These are phyloP conservation scores for Taphrina populina DNA, from an alignment of 1,139 yeast genomes.

Conservation along the genomic window DNA sequence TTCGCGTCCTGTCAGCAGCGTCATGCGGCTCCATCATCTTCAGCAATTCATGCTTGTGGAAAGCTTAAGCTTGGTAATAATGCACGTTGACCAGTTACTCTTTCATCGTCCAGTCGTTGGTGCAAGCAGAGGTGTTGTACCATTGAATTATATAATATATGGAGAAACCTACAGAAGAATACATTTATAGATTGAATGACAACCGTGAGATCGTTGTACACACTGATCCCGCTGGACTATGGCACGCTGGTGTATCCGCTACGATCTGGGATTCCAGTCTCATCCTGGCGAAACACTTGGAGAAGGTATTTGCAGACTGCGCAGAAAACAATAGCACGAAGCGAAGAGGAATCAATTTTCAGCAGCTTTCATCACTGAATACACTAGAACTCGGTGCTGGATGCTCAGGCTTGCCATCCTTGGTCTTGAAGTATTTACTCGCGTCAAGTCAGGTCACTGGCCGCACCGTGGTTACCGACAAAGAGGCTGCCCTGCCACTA, in stretches of 20 bases:
- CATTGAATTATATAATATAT: too few species aligned
- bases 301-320: background rate
- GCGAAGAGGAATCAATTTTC: background rate
- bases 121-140: too few species aligned
- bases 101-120: too few species aligned
- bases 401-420: conserved; percentile 7
- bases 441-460: background rate
- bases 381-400: conserved; percentile 15
- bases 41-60: too few species aligned
- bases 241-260: conserved; percentile 22
- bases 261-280: conserved; percentile 16
- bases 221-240: conserved; percentile 10
- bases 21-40: too few species aligned
- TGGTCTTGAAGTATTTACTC: background rate
- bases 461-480: background rate
- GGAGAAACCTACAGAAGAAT: background rate
- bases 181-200: conserved; percentile 7
- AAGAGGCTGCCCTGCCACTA: conserved; percentile 1
- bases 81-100: too few species aligned
- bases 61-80: too few species aligned
- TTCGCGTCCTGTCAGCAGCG: too few species aligned
- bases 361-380: too few species aligned
- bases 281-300: conserved; percentile 15
- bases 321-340: background rate
- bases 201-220: background rate